Conservation (phyloP, 352 stramenopile species). For the Pythium aristosporum region DNA sequence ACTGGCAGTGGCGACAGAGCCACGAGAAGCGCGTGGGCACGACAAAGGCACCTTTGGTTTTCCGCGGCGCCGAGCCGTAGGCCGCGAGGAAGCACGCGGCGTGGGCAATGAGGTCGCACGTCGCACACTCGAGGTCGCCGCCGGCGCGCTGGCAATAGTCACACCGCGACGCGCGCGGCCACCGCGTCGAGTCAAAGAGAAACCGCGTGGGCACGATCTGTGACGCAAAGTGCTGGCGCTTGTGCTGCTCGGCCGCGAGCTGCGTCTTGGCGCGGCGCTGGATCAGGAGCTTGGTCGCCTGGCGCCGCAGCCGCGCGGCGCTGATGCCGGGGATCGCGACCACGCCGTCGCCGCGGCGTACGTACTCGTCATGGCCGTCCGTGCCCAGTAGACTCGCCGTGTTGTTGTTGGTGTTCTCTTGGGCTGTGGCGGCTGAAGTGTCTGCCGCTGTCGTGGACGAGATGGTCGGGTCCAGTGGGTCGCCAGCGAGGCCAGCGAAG, state of each 20-base stretch:
- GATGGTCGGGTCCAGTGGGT: constrained; percentile 7
- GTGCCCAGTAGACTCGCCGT: constrained; percentile 6
- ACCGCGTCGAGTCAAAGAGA: constrained; percentile 48
- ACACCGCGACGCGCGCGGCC: constrained; percentile 39
- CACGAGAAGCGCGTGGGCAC: constrained; percentile 56
- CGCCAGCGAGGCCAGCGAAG: constrained; percentile 25
- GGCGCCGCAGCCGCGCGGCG: constrained; percentile 15
- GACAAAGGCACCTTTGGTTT: constrained; percentile 55
- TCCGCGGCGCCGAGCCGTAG: constrained; percentile 35
- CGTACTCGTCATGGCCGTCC: constrained; percentile 19
- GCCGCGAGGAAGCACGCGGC: constrained; percentile 49
- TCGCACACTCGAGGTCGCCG: constrained; percentile 63
- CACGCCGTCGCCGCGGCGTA: constrained; percentile 20
- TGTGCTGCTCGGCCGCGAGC: constrained; percentile 8
- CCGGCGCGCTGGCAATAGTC: constrained; percentile 64
- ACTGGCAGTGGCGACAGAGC: constrained; percentile 55
- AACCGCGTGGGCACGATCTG: constrained; percentile 45
- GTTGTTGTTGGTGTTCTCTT: background rate
- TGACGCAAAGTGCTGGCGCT: constrained; percentile 16
- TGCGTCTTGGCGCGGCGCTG: constrained; percentile 10
- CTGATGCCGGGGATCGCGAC: constrained; percentile 25
- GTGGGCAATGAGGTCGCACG: constrained; percentile 67
- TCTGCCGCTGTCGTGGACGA: background rate
- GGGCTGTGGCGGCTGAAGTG: background rate
- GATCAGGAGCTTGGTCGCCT: constrained; percentile 27